phyloP scores from a whole-genome alignment of 1,139 yeast species.

The Suhomyces chickasaworum region DNA sequence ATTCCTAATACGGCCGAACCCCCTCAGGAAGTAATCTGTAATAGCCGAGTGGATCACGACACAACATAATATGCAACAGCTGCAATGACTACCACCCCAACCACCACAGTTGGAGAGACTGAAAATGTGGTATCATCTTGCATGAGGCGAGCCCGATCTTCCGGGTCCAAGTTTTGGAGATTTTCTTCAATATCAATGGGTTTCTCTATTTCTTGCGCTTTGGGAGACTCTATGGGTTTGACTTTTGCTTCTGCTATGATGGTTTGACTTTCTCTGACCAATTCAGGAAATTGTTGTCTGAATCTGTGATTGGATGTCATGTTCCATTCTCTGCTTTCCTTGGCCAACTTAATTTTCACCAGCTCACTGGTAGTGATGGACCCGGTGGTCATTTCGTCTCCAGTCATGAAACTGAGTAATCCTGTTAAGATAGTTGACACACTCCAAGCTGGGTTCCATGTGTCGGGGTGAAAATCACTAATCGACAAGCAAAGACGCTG shows the following conservation, averaged over 20 bases:
- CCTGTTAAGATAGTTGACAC: constrained; percentile 87
- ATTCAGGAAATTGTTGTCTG: constrained; percentile 65
- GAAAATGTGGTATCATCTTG: constrained; percentile 24
- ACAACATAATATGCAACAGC: constrained; percentile 13
- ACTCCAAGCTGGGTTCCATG: constrained; percentile 97
- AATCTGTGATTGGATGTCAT: constrained; percentile 56
- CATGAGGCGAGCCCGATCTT: constrained; percentile 45
- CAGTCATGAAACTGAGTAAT: constrained; percentile 83
- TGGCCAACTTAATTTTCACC: constrained; percentile 40
- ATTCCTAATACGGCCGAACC: no score
- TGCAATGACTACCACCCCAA: constrained; percentile 34
- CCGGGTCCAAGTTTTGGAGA: constrained; percentile 42
- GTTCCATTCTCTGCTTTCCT: constrained; percentile 70
- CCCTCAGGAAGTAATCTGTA: no score
- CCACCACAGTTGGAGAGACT: constrained; percentile 21
- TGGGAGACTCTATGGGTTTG: not conserved
- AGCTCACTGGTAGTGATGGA: constrained; percentile 39
- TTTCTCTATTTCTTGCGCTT: constrained; percentile 8
- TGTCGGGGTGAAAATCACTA: constrained; percentile 91
- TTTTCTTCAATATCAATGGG: constrained; percentile 20
- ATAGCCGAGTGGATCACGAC: not conserved
- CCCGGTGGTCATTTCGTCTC: constrained; percentile 42
- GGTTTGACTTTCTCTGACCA: constrained; percentile 49
- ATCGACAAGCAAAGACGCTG: constrained; percentile 82
- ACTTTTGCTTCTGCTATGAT: constrained; percentile 24